Evolutionary conservation across 805 yeast genomes (phyloP).

Genomic region (Yarrowia phangngaensis): DNA sequence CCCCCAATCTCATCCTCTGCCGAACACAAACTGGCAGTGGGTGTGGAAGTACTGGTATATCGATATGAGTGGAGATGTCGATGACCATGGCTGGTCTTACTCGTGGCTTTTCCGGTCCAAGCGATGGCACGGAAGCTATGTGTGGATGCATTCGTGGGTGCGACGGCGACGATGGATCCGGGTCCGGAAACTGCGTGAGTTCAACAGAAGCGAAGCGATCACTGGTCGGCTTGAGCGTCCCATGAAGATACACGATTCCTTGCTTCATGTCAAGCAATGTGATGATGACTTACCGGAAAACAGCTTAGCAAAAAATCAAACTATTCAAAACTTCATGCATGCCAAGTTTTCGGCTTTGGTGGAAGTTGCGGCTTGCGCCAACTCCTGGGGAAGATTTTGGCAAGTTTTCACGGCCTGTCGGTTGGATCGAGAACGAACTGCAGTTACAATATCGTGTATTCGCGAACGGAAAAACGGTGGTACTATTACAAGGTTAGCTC

Average conservation of each 20-base stretch:
- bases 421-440: slow-evolving; percentile 18
- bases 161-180: slow-evolving; percentile 66
- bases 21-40: slow-evolving; percentile 65
- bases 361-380: slow-evolving; percentile 1
- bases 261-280: slow-evolving; percentile 7
- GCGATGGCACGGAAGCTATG: slow-evolving; percentile 60
- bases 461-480: not conserved
- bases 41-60: slow-evolving; percentile 69
- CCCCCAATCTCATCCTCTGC: slow-evolving; percentile 42
- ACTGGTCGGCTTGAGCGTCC: slow-evolving; percentile 20
- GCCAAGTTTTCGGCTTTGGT: slow-evolving; percentile 9
- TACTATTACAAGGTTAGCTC: not conserved
- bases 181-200: slow-evolving; percentile 29
- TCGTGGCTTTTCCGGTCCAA: slow-evolving; percentile 48
- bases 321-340: slow-evolving; percentile 1
- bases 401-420: slow-evolving; percentile 20
- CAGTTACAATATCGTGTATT: slow-evolving; percentile 1
- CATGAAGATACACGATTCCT: slow-evolving; percentile 1
- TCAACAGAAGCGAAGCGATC: slow-evolving; percentile 7
- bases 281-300: slow-evolving; percentile 1
- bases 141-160: slow-evolving; percentile 56
- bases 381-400: slow-evolving; percentile 20
- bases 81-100: slow-evolving; percentile 83
- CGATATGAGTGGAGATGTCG: slow-evolving; percentile 64
- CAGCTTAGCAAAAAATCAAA: not conserved